These are phyloP conservation scores for Termitomyces sp. DNA, from an alignment of 768 basidiomycete species.

Conservation along the genomic window DNA sequence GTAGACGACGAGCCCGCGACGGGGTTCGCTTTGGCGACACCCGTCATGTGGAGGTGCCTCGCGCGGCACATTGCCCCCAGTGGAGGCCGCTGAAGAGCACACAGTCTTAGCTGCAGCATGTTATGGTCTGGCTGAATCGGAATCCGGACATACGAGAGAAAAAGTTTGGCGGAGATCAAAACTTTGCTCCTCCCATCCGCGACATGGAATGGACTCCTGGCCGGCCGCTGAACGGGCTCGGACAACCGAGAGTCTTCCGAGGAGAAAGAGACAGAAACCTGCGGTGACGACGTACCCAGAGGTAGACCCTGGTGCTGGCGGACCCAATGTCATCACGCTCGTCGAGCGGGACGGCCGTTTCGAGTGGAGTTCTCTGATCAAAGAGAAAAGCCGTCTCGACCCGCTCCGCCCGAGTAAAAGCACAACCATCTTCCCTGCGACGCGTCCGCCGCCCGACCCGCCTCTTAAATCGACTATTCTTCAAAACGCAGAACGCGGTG, in stretches of 20 bases:
- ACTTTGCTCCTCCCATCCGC: no score
- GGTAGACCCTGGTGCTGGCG: constrained; percentile 39
- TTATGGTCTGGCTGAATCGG: background rate
- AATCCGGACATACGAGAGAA: background rate
- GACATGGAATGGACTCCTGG: constrained; percentile 78
- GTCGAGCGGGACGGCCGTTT: constrained; percentile 34
- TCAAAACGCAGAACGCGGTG: constrained; percentile 64
- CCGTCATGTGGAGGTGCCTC: constrained; percentile 42
- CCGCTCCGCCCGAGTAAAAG: constrained; percentile 22
- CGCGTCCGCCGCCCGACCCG: constrained; percentile 31
- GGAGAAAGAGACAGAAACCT: constrained; percentile 22
- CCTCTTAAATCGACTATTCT: constrained; percentile 26
- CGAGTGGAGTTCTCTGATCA: constrained; percentile 46
- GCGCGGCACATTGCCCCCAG: constrained; percentile 19
- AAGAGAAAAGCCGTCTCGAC: constrained; percentile 14
- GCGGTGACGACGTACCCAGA: constrained; percentile 39
- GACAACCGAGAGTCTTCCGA: constrained; percentile 4
- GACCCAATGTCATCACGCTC: constrained; percentile 54
- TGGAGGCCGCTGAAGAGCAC: constrained; percentile 36
- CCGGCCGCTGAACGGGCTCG: constrained; percentile 43
- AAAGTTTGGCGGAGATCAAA: constrained; percentile 21
- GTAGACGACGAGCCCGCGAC: constrained; percentile 23
- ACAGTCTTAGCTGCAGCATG: constrained; percentile 46
- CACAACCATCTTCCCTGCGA: constrained; percentile 53
- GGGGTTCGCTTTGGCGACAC: constrained; percentile 23